A percentile compares a stretch with the other conserved stretches of the same genome.
phyloP scores from a whole-genome alignment of 495 filamentous ascomycete genomes.

The Talaromyces borbonicus region DNA sequence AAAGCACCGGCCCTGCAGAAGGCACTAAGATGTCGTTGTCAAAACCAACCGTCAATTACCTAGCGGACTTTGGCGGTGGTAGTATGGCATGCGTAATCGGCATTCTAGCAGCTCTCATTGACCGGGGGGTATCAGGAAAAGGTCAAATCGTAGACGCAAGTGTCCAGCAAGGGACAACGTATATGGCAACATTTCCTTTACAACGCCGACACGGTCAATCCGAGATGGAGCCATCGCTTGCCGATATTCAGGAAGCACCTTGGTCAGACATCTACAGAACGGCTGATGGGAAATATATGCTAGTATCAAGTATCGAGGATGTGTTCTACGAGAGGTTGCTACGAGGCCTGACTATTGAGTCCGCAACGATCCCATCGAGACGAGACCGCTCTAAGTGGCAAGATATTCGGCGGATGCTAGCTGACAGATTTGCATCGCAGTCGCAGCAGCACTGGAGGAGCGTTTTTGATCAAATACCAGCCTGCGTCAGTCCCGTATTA shows the following conservation, averaged over 20 bases:
- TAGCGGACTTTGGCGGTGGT: slow-evolving; percentile 6
- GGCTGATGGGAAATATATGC: slow-evolving; percentile 6
- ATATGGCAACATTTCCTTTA: background rate
- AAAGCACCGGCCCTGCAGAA: background rate
- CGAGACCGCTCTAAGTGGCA: slow-evolving; percentile 1
- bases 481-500: slow-evolving; percentile 7
- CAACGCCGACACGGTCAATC: slow-evolving; percentile 4
- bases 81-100: slow-evolving; percentile 5
- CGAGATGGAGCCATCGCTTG: slow-evolving; percentile 1
- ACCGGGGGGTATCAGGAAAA: slow-evolving; percentile 1
- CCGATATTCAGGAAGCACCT: background rate
- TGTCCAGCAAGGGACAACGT: slow-evolving; percentile 4
- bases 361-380: background rate
- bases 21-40: background rate
- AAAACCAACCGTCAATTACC: slow-evolving; percentile 3
- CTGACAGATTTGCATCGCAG: background rate
- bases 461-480: background rate
- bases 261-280: slow-evolving; percentile 4
- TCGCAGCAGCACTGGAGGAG: slow-evolving; percentile 1
- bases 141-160: slow-evolving; percentile 7
- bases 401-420: background rate
- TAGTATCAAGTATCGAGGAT: slow-evolving; percentile 4
- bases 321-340: slow-evolving; percentile 1
- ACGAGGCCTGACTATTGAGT: background rate
- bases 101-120: slow-evolving; percentile 1